phyloP scores from a whole-genome alignment of 257 asterid genomes.

The Cordia subcordata region DNA sequence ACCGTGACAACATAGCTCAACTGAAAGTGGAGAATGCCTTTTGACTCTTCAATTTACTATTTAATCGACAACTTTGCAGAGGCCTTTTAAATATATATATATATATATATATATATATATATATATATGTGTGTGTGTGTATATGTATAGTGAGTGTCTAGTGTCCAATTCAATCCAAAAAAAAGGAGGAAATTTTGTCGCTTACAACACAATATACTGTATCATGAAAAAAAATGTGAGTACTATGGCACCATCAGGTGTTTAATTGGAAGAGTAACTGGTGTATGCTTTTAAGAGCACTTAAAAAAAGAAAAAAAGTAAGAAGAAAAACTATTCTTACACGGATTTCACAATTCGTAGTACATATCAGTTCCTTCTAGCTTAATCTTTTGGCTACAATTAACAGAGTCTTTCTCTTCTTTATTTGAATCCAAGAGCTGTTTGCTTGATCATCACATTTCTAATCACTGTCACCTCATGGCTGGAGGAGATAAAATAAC shows the following conservation, averaged over 20 bases:
- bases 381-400: no score
- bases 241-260: no score
- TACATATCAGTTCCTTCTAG: no score
- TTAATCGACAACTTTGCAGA: not conserved
- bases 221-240: not conserved
- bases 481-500: conserved; percentile 23
- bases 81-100: no score
- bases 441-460: not conserved
- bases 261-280: no score
- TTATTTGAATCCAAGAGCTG: not conserved
- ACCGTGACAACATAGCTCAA: conserved; percentile 18
- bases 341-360: not conserved
- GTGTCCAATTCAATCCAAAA: not conserved
- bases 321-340: no score
- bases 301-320: not conserved
- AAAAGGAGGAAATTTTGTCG: not conserved
- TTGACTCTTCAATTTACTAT: not conserved
- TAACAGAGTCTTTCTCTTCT: not conserved
- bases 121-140: no score
- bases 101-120: no score
- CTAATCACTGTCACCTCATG: conserved; percentile 23
- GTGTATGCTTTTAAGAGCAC: not conserved
- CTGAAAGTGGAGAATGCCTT: conserved; percentile 1
- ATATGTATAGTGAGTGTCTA: conserved; percentile 24
- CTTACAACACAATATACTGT: not conserved